Conservation (phyloP, 768 basidiomycete genomes). For the Auricularia auricula-judae region DNA sequence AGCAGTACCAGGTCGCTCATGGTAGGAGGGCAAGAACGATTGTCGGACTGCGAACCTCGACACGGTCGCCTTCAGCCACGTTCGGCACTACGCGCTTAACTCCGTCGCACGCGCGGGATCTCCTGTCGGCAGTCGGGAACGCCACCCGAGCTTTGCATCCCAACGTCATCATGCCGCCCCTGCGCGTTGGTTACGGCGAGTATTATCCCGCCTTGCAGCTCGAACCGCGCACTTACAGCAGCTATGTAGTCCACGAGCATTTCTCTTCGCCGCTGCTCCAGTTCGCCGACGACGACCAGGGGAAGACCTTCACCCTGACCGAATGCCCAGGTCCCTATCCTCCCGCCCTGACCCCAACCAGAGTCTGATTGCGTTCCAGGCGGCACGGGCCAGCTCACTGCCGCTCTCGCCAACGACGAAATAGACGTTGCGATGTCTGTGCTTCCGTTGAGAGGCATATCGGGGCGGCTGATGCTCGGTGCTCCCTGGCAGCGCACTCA, state of each 20-base stretch:
- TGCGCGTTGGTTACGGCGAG: slow-evolving; percentile 40
- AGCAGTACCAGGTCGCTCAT: background rate
- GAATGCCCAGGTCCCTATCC: slow-evolving; percentile 69
- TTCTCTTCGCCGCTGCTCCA: slow-evolving; percentile 90
- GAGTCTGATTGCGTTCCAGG: slow-evolving; percentile 29
- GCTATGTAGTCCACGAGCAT: slow-evolving; percentile 63
- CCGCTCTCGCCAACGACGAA: slow-evolving; percentile 58
- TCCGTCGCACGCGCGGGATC: too few relatives aligned
- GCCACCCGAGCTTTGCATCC: too few relatives aligned
- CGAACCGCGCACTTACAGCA: background rate
- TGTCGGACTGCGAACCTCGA: background rate
- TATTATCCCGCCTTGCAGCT: background rate
- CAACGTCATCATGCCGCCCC: slow-evolving; percentile 11
- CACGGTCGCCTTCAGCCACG: background rate
- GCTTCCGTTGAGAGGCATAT: background rate
- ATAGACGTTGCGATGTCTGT: slow-evolving; percentile 76
- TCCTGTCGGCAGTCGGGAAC: too few relatives aligned
- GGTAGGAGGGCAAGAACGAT: background rate
- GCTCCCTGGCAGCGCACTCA: slow-evolving; percentile 52
- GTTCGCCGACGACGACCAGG: slow-evolving; percentile 57
- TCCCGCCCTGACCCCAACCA: background rate
- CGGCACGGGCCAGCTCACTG: slow-evolving; percentile 78
- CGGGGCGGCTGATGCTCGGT: background rate
- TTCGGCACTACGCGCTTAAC: background rate
- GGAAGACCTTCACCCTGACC: slow-evolving; percentile 67